Percentiles rank a stretch among this genome's conserved stretches.
Conservation (phyloP, 140 eudicot species). For the Oenanthe javanica region DNA sequence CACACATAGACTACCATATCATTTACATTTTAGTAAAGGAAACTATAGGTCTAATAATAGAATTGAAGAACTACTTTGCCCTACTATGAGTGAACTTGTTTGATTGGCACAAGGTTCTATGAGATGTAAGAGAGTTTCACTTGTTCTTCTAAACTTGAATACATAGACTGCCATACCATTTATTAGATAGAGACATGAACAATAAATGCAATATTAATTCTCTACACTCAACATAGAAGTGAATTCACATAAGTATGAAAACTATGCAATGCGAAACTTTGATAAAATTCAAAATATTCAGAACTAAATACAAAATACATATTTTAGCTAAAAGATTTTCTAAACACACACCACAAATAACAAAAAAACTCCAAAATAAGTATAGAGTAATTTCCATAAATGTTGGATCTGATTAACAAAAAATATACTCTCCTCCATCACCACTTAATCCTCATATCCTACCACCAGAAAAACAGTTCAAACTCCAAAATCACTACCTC, state of each 20-base stretch:
- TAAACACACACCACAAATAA: not conserved
- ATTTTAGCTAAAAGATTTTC: not conserved
- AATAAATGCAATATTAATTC: not conserved
- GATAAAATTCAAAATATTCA: not conserved
- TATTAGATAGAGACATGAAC: not conserved
- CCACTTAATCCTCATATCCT: not conserved
- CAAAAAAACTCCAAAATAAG: not conserved
- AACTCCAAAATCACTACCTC: not conserved
- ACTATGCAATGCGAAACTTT: not conserved
- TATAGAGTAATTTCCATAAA: not conserved
- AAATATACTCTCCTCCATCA: not conserved
- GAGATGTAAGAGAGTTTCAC: not conserved
- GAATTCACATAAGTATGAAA: not conserved
- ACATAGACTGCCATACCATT: slow-evolving; percentile 1
- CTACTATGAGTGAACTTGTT: not conserved
- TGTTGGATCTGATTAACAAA: not conserved
- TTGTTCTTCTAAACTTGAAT: not conserved
- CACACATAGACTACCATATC: not conserved
- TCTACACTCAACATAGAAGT: not conserved
- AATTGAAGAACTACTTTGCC: not conserved
- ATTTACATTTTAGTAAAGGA: not conserved
- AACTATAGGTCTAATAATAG: not conserved
- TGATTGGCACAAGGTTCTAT: not conserved
- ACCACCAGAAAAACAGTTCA: not conserved
- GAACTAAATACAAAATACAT: not conserved